Percentiles rank a stretch among this genome's conserved stretches.
phyloP scores from a whole-genome alignment of 2,329 filamentous ascomycete genomes.

The Xylaria arbuscula region DNA sequence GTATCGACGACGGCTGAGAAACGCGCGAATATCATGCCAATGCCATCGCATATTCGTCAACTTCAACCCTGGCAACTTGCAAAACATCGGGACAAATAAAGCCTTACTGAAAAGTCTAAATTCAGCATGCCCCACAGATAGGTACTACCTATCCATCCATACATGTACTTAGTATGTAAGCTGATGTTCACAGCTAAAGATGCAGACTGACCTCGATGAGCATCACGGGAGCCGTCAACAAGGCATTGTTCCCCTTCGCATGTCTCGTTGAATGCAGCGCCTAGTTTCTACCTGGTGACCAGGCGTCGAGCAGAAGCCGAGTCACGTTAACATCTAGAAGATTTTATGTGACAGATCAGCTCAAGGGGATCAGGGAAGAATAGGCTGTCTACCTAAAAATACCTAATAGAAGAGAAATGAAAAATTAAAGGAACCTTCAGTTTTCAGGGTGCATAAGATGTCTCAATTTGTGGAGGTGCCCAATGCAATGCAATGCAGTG shows the following conservation, averaged over 20 bases:
- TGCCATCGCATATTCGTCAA: neutral
- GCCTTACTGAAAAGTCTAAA: neutral
- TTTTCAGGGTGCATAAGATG: slow-evolving; percentile 34
- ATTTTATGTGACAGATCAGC: neutral
- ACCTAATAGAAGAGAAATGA: neutral
- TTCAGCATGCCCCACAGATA: neutral
- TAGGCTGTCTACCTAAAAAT: neutral
- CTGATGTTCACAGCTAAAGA: neutral
- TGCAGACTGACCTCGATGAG: slow-evolving; percentile 1
- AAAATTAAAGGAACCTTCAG: slow-evolving; percentile 8
- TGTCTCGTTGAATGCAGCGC: neutral
- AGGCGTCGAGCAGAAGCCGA: neutral
- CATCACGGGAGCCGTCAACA: slow-evolving; percentile 16
- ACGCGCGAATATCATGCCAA: neutral
- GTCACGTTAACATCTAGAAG: neutral
- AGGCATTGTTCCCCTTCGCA: neutral
- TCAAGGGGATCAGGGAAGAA: neutral
- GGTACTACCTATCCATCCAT: neutral
- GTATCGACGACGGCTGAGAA: neutral
- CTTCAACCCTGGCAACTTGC: neutral
- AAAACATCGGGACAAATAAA: slow-evolving; percentile 4
- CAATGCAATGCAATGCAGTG: slow-evolving; percentile 29
- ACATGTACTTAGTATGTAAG: neutral
- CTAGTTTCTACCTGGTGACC: neutral
- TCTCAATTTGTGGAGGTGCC: slow-evolving; percentile 22